Conservation (phyloP, 1,284 basidiomycete genomes). For the Schizophyllum amplum region DNA sequence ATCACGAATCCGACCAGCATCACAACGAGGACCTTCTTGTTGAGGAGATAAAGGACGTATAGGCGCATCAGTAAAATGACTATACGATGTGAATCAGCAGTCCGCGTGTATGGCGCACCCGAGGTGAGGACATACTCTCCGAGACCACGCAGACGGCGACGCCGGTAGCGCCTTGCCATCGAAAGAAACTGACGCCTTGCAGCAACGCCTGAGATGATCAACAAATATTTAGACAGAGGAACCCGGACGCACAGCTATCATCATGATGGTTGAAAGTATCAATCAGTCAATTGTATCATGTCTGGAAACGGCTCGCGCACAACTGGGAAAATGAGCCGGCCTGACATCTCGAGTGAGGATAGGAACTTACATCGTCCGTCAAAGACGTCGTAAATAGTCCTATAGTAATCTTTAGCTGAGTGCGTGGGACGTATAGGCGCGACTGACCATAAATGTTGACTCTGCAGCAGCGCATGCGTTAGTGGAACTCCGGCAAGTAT, state of each 20-base stretch:
- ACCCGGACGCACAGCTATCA: conserved; percentile 14
- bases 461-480: not conserved
- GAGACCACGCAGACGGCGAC: conserved; percentile 42
- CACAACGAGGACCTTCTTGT: conserved; percentile 38
- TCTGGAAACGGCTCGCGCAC: conserved; percentile 8
- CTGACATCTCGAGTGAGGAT: not conserved
- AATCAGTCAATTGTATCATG: not conserved
- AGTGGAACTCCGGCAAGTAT: not conserved
- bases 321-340: conserved; percentile 7
- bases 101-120: not conserved
- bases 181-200: conserved; percentile 37
- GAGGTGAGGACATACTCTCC: conserved; percentile 32
- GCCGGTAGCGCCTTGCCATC: conserved; percentile 54
- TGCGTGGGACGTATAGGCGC: conserved; percentile 20
- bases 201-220: not conserved
- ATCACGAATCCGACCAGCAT: conserved; percentile 35
- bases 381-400: conserved; percentile 23
- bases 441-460: not conserved
- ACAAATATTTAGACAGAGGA: not conserved
- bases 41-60: conserved; percentile 49
- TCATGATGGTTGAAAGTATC: conserved; percentile 1
- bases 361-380: conserved; percentile 22
- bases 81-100: conserved; percentile 14
- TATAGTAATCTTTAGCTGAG: conserved; percentile 15
- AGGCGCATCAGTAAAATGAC: conserved; percentile 54